Evolutionary conservation across 352 stramenopile genomes (phyloP), one percentile per base, ranked within the genome.

Genomic region (Phytophthora ramorum): DNA sequence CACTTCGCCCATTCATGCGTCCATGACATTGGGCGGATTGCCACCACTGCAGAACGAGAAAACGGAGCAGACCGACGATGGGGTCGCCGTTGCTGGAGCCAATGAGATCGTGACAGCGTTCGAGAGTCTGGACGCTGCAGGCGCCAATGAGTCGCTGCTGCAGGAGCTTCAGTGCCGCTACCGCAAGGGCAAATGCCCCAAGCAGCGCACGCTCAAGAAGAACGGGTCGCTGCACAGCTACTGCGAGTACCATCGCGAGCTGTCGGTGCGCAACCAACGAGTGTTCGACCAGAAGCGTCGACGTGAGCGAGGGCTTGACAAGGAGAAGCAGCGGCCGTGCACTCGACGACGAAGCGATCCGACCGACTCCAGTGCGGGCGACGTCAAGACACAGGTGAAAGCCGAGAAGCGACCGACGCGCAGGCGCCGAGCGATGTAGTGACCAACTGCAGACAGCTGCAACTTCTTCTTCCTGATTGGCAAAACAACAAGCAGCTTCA

Each of bases 151-250:
- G 2, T 34, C 53, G 13, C 19, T 69, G 4, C 47, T 45, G 3
- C 32, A 43, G 14, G 69, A 78, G 17, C 48, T 71, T 19, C 78
- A 64, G 22, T 89, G 81, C 16, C 58, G 68, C 20, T 91, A 91
- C 55, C 76, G 79, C 38, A 72, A 75, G 5, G 78, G 76, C 35
- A 85, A 84, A 50, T 90, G 79, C 55, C 61, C 26, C 2, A 49
- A 79, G n/a, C 79, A 62, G n/a, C 83, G 85, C 28, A 82, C 81
- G 26, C 46, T 81, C 34, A 93, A 93, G 71, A 87, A 78, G 56
- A 90, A 87, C 58, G 85, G 85, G 10, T 63, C 53, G 17, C 55
- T 87, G 58, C 85, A 93, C 57, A 78, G 71, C 49, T 88, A 82
- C 58, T 93, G 85, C 35, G 81, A 87, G 37, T 67, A 83, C 46